phyloP scores from a whole-genome alignment of 1,139 yeast species.

The Pichia sorboxylosa region DNA sequence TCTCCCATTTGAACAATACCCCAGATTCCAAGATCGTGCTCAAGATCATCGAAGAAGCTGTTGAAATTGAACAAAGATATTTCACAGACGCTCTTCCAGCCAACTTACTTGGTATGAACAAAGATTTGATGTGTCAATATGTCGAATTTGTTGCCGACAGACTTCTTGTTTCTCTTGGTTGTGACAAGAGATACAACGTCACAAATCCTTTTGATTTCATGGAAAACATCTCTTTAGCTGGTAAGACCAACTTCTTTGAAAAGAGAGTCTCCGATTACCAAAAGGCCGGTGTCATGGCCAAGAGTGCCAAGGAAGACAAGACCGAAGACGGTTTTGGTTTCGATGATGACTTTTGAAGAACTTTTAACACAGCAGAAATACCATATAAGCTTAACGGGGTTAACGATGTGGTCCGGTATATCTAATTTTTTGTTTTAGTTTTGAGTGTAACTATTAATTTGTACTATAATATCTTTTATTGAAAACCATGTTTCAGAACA shows the following conservation, averaged over 20 bases:
- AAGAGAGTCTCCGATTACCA: constrained; percentile 98
- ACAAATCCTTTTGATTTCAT: constrained; percentile 95
- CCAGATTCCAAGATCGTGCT: constrained; percentile 71
- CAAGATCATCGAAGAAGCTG: constrained; percentile 89
- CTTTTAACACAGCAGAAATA: too few relatives aligned
- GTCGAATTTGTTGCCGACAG: constrained; percentile 97
- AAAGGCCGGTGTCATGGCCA: constrained; percentile 96
- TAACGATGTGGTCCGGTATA: too few relatives aligned
- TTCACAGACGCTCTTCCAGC: constrained; percentile 90
- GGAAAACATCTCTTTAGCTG: constrained; percentile 96
- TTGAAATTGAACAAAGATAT: constrained; percentile 84
- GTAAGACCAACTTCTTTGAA: constrained; percentile 98
- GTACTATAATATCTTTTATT: too few relatives aligned
- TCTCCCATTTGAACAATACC: constrained; percentile 83
- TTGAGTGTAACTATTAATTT: too few relatives aligned
- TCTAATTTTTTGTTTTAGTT: too few relatives aligned
- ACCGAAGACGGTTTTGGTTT: constrained; percentile 30
- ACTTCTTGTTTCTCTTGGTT: constrained; percentile 78
- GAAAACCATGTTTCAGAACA: too few relatives aligned
- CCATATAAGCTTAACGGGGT: too few relatives aligned
- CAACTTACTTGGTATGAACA: constrained; percentile 86
- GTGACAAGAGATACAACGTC: constrained; percentile 76
- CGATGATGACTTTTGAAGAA: constrained; percentile 39
- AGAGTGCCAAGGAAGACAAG: constrained; percentile 29
- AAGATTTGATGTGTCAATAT: constrained; percentile 88